A percentile compares a stretch with the other conserved stretches of the same genome.
Evolutionary conservation across 2,329 filamentous ascomycete species (phyloP).

Genomic region (Diaporthe longicolla): DNA sequence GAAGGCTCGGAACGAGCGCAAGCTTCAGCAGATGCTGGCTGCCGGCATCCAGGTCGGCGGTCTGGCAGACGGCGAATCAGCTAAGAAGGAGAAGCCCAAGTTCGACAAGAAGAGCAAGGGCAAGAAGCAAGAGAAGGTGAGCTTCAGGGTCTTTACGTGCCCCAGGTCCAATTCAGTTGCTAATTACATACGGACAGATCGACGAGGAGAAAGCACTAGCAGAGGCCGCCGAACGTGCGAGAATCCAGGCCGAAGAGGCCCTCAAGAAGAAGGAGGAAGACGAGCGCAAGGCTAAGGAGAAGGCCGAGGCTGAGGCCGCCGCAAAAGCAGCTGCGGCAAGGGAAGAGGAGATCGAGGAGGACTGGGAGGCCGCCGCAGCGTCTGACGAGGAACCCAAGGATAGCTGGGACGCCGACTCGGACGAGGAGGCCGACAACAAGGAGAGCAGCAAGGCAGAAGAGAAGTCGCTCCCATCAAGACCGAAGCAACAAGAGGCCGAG

Average conservation of each 20-base stretch:
- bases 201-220: slow-evolving; percentile 85
- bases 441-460: slow-evolving; percentile 52
- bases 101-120: slow-evolving; percentile 79
- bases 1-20: slow-evolving; percentile 82
- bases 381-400: slow-evolving; percentile 87
- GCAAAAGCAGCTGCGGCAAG: slow-evolving; percentile 69
- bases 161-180: background rate
- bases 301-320: slow-evolving; percentile 69
- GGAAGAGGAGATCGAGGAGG: slow-evolving; percentile 69
- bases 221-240: slow-evolving; percentile 82
- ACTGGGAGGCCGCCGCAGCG: slow-evolving; percentile 90
- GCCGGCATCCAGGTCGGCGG: slow-evolving; percentile 81
- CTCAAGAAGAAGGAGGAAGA: slow-evolving; percentile 51
- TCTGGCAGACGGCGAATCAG: slow-evolving; percentile 64
- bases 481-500: slow-evolving; percentile 55
- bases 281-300: slow-evolving; percentile 58
- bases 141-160: slow-evolving; percentile 30
- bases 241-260: slow-evolving; percentile 76
- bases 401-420: slow-evolving; percentile 91
- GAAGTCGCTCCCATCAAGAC: slow-evolving; percentile 49
- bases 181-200: slow-evolving; percentile 57
- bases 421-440: slow-evolving; percentile 73
- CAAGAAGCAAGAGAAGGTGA: slow-evolving; percentile 69
- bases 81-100: slow-evolving; percentile 82
- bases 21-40: slow-evolving; percentile 87